Evolutionary conservation across 176 grass and related monocot genomes (phyloP).

Genomic region (Cocos nucifera): DNA sequence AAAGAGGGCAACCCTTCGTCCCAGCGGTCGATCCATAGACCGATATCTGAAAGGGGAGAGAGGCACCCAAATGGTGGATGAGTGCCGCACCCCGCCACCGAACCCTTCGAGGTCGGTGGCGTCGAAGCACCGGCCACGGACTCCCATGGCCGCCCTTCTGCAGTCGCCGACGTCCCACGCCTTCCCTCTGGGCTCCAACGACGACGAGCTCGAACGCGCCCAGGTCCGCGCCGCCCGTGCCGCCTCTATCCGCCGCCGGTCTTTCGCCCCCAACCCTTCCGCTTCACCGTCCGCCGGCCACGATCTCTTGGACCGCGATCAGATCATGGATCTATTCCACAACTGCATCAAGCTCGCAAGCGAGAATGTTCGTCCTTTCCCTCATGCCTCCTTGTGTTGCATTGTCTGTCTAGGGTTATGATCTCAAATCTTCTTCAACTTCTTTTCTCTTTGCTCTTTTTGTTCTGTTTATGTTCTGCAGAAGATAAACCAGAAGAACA

Average conservation of each 20-base stretch:
- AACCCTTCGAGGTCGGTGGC: conserved; percentile 12
- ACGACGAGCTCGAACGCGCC: conserved; percentile 81
- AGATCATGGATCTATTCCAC: conserved; percentile 89
- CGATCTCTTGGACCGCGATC: conserved; percentile 60
- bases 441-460: background rate
- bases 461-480: conserved; percentile 15
- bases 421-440: background rate
- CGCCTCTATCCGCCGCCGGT: conserved; percentile 42
- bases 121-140: conserved; percentile 11
- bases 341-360: conserved; percentile 97
- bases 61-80: conserved; percentile 2
- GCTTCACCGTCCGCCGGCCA: background rate
- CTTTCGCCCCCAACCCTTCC: conserved; percentile 18
- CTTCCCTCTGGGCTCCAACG: conserved; percentile 74
- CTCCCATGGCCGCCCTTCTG: conserved; percentile 31
- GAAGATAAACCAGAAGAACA: conserved; percentile 99
- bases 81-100: conserved; percentile 8
- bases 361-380: conserved; percentile 47
- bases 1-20: no score
- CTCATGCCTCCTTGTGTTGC: background rate
- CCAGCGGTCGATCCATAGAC: no score
- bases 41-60: no score
- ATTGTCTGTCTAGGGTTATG: background rate
- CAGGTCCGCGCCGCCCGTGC: conserved; percentile 54
- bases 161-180: conserved; percentile 44